Base-by-base conservation (phyloP, 306 rosid genomes). In the Dryas alaskensis region DNA sequence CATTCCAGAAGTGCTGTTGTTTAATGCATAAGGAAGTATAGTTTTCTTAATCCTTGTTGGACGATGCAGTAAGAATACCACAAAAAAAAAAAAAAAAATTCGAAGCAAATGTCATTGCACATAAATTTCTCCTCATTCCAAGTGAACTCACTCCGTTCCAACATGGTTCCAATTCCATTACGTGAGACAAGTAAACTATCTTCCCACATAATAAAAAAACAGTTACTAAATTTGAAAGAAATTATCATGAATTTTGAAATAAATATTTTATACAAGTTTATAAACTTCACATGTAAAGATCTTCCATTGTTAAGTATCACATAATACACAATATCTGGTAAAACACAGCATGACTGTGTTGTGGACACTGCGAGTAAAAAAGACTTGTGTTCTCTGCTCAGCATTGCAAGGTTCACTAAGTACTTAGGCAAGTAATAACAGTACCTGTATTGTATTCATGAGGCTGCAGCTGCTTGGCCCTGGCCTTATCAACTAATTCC, bases 401-500 rank as follows among this genome's bases (percentile, higher is more conserved):
- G 17, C 42, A 55, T 55, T 0, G n/a, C 17, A 22, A 17, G 8
- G 31, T 42, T 14, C 10, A 19, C 10, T 6, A 60, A 49, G n/a
- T 7, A 59, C 7, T 57, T 27, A 64, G 10, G n/a, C 8, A 65
- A 59, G 43, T 12, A 72, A 46, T 14, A 39, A 72, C 0, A 3
- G 25, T 81, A 95, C 99, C 99, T 55, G 97, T 81, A 78, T 51
- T 90, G 73, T 92, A 92, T 74, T 95, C 98, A 31, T 88, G 92
- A 86, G 97, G 97, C 61, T 88, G 99, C 83, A 95, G 78, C 85
- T 95, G 99, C 92, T 95, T 95, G 76, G 98, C 93, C 68, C 95
- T 77, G 73, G 97, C 99, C 85, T 92, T 95, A 14, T 92, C 99
- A 51, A 92, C 99, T 79, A 95, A 87, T 66, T 92, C 98, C 82